Conservation (phyloP, 177 flowering plant species). For the Vitis hybrid region DNA sequence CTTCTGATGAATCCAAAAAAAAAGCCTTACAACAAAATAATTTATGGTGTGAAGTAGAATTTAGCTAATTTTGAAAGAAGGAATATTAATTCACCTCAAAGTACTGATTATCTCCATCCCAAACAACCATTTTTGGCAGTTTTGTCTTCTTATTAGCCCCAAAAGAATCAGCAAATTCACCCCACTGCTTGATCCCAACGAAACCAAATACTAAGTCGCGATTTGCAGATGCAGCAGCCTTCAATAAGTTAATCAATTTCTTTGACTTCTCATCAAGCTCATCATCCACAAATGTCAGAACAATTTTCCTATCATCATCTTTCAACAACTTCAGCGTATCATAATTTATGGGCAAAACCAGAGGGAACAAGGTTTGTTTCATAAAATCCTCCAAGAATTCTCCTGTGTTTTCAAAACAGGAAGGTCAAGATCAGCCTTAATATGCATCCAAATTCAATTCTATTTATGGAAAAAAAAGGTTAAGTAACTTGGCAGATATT, state of each 20-base stretch:
- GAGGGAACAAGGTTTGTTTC: constrained; percentile 75
- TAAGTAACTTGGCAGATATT: too few relatives aligned
- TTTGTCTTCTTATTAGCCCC: constrained; percentile 52
- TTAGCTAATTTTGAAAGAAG: not conserved
- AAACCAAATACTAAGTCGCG: constrained; percentile 85
- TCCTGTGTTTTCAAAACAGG: constrained; percentile 44
- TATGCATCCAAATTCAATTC: too few relatives aligned
- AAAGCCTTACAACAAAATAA: too few relatives aligned
- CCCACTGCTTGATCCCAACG: constrained; percentile 80
- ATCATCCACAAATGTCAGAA: constrained; percentile 72
- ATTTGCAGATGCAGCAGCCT: constrained; percentile 94
- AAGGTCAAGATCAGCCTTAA: not conserved
- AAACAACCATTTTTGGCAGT: constrained; percentile 86
- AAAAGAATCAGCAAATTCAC: constrained; percentile 74
- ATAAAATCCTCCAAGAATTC: constrained; percentile 72
- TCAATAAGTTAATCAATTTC: constrained; percentile 63
- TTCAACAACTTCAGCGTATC: constrained; percentile 72
- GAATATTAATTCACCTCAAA: constrained; percentile 56
- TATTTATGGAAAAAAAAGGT: too few relatives aligned
- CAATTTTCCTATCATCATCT: constrained; percentile 86
- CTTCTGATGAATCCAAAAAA: too few relatives aligned
- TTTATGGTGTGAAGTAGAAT: not conserved
- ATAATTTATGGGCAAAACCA: constrained; percentile 63
- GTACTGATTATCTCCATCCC: constrained; percentile 87
- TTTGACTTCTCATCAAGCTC: constrained; percentile 59